phyloP scores from a whole-genome alignment of 257 asterid genomes.

The Thymus quinquecostatus region DNA sequence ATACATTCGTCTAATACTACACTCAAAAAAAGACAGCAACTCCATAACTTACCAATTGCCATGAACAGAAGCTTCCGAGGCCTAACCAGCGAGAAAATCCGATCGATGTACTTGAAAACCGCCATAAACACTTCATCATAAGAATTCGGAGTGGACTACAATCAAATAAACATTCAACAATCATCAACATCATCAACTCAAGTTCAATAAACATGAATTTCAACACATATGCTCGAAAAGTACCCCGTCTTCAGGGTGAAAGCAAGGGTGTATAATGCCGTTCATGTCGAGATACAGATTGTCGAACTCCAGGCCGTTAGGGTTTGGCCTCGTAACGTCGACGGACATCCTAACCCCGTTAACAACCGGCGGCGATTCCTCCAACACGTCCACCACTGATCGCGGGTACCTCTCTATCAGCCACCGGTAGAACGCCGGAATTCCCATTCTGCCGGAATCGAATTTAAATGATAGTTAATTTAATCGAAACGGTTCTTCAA shows the following conservation, averaged over 20 bases:
- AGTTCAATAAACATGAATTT: constrained; percentile 13
- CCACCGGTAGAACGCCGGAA: constrained; percentile 67
- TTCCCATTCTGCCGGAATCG: constrained; percentile 45
- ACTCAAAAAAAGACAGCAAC: no score
- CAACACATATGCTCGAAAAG: not conserved
- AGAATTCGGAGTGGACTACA: constrained; percentile 51
- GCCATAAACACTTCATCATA: constrained; percentile 56
- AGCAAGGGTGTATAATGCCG: constrained; percentile 72
- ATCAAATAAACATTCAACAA: not conserved
- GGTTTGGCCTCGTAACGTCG: constrained; percentile 46
- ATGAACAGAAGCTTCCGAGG: constrained; percentile 67
- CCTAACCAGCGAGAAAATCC: constrained; percentile 49
- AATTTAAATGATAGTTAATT: not conserved
- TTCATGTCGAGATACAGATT: constrained; percentile 71
- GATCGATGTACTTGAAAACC: constrained; percentile 61
- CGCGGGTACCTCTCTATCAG: constrained; percentile 44
- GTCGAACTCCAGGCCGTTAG: constrained; percentile 59
- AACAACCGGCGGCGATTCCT: constrained; percentile 33
- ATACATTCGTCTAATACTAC: not conserved
- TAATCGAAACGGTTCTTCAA: not conserved
- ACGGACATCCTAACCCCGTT: constrained; percentile 38
- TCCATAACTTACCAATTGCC: constrained; percentile 61
- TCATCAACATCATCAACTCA: constrained; percentile 20
- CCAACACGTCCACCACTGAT: constrained; percentile 39
- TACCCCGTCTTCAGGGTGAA: constrained; percentile 66